These are phyloP conservation scores for Wakefieldia striispora DNA, from an alignment of 768 basidiomycete species.

Conservation along the genomic window DNA sequence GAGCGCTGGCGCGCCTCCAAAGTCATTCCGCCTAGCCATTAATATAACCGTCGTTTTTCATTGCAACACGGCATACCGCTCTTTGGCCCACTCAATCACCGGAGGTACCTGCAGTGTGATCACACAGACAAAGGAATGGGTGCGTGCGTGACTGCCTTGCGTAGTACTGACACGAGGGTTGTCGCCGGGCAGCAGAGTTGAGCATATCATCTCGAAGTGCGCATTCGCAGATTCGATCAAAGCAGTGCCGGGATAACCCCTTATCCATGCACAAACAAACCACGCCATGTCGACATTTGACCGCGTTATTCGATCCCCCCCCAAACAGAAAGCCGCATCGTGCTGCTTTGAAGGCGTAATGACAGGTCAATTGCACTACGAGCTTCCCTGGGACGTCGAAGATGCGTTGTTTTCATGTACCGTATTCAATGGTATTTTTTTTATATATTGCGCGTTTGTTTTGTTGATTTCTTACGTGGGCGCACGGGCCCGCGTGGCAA, in stretches of 20 bases:
- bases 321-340: not conserved
- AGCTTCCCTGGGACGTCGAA: constrained; percentile 18
- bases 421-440: constrained; percentile 31
- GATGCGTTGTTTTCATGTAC: constrained; percentile 27
- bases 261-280: constrained; percentile 34
- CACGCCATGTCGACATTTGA: constrained; percentile 15
- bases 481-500: constrained; percentile 41
- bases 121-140: constrained; percentile 1
- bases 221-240: constrained; percentile 20
- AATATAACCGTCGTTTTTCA: constrained; percentile 22
- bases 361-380: constrained; percentile 14
- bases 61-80: constrained; percentile 12
- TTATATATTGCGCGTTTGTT: constrained; percentile 29
- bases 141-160: constrained; percentile 8
- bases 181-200: not conserved
- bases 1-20: constrained; percentile 5
- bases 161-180: constrained; percentile 3
- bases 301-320: constrained; percentile 12
- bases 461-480: constrained; percentile 38
- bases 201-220: constrained; percentile 3
- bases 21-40: constrained; percentile 11
- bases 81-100: constrained; percentile 25
- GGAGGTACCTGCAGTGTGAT: constrained; percentile 5
- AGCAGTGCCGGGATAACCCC: constrained; percentile 21
- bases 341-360: constrained; percentile 13